Conservation (phyloP, 1,284 basidiomycete genomes). For the Malassezia cuniculi region DNA sequence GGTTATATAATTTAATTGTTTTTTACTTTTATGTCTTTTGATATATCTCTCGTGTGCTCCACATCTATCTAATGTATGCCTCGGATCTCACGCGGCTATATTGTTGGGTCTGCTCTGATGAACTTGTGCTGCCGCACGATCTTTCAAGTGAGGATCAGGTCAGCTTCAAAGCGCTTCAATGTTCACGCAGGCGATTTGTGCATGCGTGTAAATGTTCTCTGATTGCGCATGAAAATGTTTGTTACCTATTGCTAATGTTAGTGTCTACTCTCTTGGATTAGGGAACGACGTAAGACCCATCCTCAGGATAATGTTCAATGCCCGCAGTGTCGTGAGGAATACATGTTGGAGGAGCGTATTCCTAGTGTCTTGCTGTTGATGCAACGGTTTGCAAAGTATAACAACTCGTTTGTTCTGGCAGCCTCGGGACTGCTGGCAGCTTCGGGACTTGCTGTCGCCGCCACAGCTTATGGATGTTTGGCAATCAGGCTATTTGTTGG, state of each 20-base stretch:
- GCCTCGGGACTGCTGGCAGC: conserved; percentile 1
- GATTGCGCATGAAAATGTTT: conserved; percentile 14
- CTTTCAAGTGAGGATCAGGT: no score
- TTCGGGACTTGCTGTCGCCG: conserved; percentile 7
- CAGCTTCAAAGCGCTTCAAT: no score
- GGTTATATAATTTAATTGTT: not conserved
- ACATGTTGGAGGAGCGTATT: conserved; percentile 5
- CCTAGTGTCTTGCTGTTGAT: conserved; percentile 1
- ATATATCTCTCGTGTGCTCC: not conserved
- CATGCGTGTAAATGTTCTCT: conserved; percentile 13
- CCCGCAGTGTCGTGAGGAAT: conserved; percentile 9
- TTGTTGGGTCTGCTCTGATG: conserved; percentile 13
- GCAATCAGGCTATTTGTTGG: conserved; percentile 12
- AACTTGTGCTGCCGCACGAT: no score
- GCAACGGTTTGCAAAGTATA: not conserved
- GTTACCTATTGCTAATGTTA: not conserved
- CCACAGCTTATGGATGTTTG: conserved; percentile 11
- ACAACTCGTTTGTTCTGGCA: conserved; percentile 1
- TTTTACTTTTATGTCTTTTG: not conserved
- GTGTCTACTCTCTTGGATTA: conserved; percentile 14
- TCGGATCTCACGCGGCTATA: not conserved
- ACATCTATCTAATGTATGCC: no score
- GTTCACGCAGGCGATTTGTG: conserved; percentile 7
- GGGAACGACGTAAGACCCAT: conserved; percentile 4
- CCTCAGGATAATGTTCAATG: conserved; percentile 4